Evolutionary conservation across 805 yeast species (phyloP).

Genomic region (Kodamaea laetipori): DNA sequence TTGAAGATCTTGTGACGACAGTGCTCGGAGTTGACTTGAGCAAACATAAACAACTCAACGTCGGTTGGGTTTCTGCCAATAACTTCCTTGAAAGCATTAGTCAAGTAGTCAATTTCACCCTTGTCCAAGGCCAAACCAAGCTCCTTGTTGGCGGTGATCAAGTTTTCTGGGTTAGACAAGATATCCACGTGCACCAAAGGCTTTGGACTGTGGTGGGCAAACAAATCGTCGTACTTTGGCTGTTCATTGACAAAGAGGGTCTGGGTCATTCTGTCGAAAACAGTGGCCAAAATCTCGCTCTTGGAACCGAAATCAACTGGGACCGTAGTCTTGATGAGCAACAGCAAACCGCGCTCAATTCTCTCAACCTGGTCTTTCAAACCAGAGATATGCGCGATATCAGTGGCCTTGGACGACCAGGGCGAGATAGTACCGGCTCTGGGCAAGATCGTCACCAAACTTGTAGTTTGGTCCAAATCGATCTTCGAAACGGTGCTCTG

Average conservation of each 20-base stretch:
- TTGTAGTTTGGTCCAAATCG: slow-evolving; percentile 40
- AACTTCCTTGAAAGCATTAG: slow-evolving; percentile 74
- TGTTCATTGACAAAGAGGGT: slow-evolving; percentile 53
- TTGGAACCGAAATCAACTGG: slow-evolving; percentile 42
- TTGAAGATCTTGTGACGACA: slow-evolving; percentile 99
- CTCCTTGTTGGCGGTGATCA: slow-evolving; percentile 74
- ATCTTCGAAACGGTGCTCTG: slow-evolving; percentile 29
- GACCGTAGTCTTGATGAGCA: slow-evolving; percentile 68
- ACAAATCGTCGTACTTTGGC: slow-evolving; percentile 70
- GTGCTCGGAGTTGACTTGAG: slow-evolving; percentile 98
- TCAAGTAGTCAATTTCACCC: slow-evolving; percentile 89
- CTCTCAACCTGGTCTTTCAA: slow-evolving; percentile 69
- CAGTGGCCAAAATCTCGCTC: slow-evolving; percentile 66
- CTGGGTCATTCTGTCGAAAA: slow-evolving; percentile 96
- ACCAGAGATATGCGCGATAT: slow-evolving; percentile 88
- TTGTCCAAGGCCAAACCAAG: slow-evolving; percentile 93
- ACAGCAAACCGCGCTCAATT: slow-evolving; percentile 86
- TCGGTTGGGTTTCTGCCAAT: slow-evolving; percentile 92
- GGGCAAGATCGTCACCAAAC: slow-evolving; percentile 78
- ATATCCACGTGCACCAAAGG: slow-evolving; percentile 78
- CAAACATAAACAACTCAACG: slow-evolving; percentile 97
- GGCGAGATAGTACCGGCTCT: slow-evolving; percentile 97
- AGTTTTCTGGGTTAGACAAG: slow-evolving; percentile 54
- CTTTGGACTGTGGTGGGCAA: slow-evolving; percentile 77
- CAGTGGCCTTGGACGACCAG: slow-evolving; percentile 98